phyloP scores from a whole-genome alignment of 2,329 filamentous ascomycete species.

The Boeremia lycopersici region DNA sequence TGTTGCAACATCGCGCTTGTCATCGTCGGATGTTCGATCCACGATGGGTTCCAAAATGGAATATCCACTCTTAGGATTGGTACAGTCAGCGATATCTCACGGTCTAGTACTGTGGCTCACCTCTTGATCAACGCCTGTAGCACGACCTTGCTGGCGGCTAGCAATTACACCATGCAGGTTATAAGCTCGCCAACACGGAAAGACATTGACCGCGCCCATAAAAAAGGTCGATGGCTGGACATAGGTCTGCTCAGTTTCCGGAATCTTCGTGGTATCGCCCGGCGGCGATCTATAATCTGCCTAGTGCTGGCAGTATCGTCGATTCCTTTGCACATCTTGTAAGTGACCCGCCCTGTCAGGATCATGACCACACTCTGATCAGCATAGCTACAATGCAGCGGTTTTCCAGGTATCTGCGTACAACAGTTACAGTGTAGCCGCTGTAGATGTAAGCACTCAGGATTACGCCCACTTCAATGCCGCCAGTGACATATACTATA shows the following conservation, averaged over 20 bases:
- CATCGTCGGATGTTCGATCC: neutral
- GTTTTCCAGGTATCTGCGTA: constrained; percentile 21
- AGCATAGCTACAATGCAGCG: constrained; percentile 29
- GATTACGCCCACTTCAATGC: too few species aligned
- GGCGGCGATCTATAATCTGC: constrained; percentile 7
- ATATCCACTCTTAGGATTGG: constrained; percentile 3
- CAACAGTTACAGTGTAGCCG: constrained; percentile 21
- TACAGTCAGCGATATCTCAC: neutral
- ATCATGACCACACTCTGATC: neutral
- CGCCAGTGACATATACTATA: too few species aligned
- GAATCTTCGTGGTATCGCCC: constrained; percentile 38
- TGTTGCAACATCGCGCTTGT: constrained; percentile 20
- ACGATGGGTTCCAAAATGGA: neutral
- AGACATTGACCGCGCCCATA: constrained; percentile 31
- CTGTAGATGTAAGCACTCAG: constrained; percentile 8
- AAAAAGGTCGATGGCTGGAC: constrained; percentile 46
- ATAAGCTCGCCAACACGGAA: constrained; percentile 27
- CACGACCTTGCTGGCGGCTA: constrained; percentile 25
- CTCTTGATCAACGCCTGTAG: constrained; percentile 57
- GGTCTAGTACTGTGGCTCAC: constrained; percentile 43
- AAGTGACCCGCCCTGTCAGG: constrained; percentile 1
- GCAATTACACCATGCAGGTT: constrained; percentile 37
- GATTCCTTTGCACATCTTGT: constrained; percentile 48
- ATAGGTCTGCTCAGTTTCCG: constrained; percentile 51
- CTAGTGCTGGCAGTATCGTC: constrained; percentile 32